Base-by-base conservation (phyloP, 2,329 filamentous ascomycete genomes). In the Neospermospora avenae region DNA sequence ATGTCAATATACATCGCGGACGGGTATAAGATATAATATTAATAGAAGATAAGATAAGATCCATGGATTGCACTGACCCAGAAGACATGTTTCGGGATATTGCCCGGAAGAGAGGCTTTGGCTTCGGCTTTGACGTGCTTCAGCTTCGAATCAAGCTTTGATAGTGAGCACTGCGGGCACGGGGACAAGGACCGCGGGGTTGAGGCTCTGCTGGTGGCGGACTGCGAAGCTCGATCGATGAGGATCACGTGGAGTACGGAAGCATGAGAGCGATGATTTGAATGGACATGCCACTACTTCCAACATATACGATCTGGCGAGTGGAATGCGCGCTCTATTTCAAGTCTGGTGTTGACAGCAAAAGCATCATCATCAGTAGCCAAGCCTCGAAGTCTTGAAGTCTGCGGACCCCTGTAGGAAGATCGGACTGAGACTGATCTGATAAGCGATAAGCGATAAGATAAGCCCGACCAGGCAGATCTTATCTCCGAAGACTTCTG, bases 51-150 rank as follows among this genome's bases (percentile, higher is more conserved):
- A 10, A 16, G n/a, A 11, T 16, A 51, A 4, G 25, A 45, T 51
- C 8, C 48, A 24, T 54, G 35, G n/a, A 52, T 31, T 34, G 31
- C 25, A 60, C 63, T 49, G 31, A 66, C 64, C 64, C 64, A 46
- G 64, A 66, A 58, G 60, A 63, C 64, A 66, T 66, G 25, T 45
- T 64, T 61, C 46, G 25, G 64, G 56, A 56, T 61, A 44, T 28
- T 55, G 62, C 60, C 62, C 55, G 45, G 53, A 51, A 44, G 20
- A 8, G 7, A 42, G 28, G 28, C 5, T 6, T 5, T 5, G 28
- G 11, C n/a, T n/a, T n/a, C 0, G 41, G 48, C 25, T 49, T 54
- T 34, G 25, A 37, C 46, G 34, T 41, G 51, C 48, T 37, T 48
- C 54, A 44, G 49, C 49, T 52, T 42, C 48, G 37, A 28, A 31